Percentiles rank a stretch among this genome's conserved stretches.
phyloP scores from a whole-genome alignment of 139 green algal species.

The Picocystis salinarum region DNA sequence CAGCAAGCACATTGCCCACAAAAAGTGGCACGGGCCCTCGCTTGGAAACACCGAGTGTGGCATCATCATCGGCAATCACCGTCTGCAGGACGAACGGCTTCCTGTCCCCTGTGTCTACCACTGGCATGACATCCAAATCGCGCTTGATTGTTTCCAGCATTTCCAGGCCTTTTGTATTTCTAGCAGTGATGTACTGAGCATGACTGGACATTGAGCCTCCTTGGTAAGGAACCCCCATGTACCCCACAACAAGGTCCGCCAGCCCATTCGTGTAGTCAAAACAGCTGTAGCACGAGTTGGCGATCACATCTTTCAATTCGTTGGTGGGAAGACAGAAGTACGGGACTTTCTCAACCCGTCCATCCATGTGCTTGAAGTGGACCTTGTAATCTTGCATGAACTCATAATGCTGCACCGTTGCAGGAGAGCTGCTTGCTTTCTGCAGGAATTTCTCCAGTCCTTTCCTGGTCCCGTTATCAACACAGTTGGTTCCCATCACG shows the following conservation, averaged over 20 bases:
- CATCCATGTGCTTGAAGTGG: constrained; percentile 66
- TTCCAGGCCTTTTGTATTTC: too few species aligned
- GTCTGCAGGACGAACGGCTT: constrained; percentile 72
- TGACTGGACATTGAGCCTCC: neutral
- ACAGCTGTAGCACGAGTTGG: constrained; percentile 78
- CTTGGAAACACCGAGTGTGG: constrained; percentile 57
- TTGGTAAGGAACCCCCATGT: constrained; percentile 57
- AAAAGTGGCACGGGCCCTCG: constrained; percentile 50
- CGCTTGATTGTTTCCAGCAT: constrained; percentile 6
- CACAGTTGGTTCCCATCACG: constrained; percentile 62
- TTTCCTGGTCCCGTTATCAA: constrained; percentile 65
- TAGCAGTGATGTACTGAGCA: too few species aligned
- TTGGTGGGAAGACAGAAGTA: constrained; percentile 94
- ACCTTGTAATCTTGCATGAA: constrained; percentile 84
- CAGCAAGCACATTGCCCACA: constrained; percentile 61
- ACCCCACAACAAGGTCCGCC: constrained; percentile 85
- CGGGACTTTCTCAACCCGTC: constrained; percentile 70
- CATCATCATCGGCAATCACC: constrained; percentile 75
- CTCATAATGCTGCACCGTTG: constrained; percentile 77
- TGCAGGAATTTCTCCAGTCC: constrained; percentile 77
- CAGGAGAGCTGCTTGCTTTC: constrained; percentile 45
- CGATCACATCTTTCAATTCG: constrained; percentile 84
- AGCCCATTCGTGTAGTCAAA: constrained; percentile 94
- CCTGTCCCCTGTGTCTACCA: constrained; percentile 31
- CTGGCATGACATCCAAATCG: constrained; percentile 11